Evolutionary conservation across 2,329 filamentous ascomycete species (phyloP), one percentile per base, ranked within the genome.

Genomic region (Waltergamsia citrina): DNA sequence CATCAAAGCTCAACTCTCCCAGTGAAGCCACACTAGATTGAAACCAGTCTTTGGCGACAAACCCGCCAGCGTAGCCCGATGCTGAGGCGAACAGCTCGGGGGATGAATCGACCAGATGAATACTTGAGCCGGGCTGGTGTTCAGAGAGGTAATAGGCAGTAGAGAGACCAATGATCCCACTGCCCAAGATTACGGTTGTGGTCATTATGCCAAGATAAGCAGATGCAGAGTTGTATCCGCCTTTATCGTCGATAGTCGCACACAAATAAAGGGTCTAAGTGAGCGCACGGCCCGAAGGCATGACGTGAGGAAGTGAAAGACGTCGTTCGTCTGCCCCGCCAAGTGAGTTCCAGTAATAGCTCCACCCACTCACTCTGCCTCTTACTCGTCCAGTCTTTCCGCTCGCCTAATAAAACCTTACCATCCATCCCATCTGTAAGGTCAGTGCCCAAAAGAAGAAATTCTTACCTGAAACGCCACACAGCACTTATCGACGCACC

Each of bases 31-130:
- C 59, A 2, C 67, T 60, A 1, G 72, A 60, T 0, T 65, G 63
- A 46, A 83, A 85, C 81, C 82, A 88, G 52, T 88, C 79, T 22
- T 64, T 66, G 0, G 82, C 82, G 7, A 88, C 50, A 47, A 88
- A 90, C 0, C 84, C 83, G 14, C 70, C 85, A 0, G 82, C 81
- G 43, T 73, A 78, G 2, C 84, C 82, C 3, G 81, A 87, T 0
- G 84, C 82, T 20, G 78, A 84, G 9, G 74, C 69, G 54, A 88
- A 85, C 21, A 88, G 66, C 41, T 74, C 52, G 2, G 58, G 51
- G 0, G 62, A 59, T 1, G 60, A 48, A 34, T 71, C 67, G 23
- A 71, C 57, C 7, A 71, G 53, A 41, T 69, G 64, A 34, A 71
- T 61, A 15, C 50, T 56, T 6, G 52, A 56, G 1, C 53, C 52